Evolutionary conservation across 176 grass and related monocot species (phyloP).

Genomic region (Aegilops longissima): DNA sequence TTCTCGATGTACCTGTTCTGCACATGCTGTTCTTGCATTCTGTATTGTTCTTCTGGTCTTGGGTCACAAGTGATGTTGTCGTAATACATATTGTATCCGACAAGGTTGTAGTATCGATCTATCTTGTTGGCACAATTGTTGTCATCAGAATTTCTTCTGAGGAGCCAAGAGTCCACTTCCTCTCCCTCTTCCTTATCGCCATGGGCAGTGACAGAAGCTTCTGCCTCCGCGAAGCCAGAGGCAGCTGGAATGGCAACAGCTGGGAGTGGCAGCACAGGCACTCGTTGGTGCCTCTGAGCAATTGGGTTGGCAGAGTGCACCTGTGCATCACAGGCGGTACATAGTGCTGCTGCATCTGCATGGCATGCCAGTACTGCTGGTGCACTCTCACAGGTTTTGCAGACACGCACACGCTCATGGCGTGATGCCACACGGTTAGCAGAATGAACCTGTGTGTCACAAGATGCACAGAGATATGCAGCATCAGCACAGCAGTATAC

Average conservation of each 20-base stretch:
- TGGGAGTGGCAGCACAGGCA: conserved; percentile 52
- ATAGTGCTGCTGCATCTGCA: conserved; percentile 51
- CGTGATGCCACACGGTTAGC: conserved; percentile 61
- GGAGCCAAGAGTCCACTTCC: conserved; percentile 53
- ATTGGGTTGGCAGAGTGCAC: conserved; percentile 84
- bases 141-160: conserved; percentile 6
- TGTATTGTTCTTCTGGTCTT: conserved; percentile 17
- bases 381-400: conserved; percentile 54
- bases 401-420: conserved; percentile 69
- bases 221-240: not conserved
- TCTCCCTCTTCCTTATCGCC: conserved; percentile 30
- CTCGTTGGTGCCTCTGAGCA: conserved; percentile 53
- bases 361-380: conserved; percentile 54
- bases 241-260: conserved; percentile 32
- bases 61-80: conserved; percentile 15
- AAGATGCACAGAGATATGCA: conserved; percentile 63
- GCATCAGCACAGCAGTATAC: conserved; percentile 83
- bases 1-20: conserved; percentile 38
- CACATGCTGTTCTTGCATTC: conserved; percentile 42
- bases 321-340: conserved; percentile 54
- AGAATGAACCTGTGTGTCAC: conserved; percentile 62
- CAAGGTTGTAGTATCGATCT: conserved; percentile 61
- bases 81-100: conserved; percentile 58
- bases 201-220: not conserved
- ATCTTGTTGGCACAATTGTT: not conserved